phyloP scores from a whole-genome alignment of 2,329 filamentous ascomycete genomes.

The Pseudonectria buxi region DNA sequence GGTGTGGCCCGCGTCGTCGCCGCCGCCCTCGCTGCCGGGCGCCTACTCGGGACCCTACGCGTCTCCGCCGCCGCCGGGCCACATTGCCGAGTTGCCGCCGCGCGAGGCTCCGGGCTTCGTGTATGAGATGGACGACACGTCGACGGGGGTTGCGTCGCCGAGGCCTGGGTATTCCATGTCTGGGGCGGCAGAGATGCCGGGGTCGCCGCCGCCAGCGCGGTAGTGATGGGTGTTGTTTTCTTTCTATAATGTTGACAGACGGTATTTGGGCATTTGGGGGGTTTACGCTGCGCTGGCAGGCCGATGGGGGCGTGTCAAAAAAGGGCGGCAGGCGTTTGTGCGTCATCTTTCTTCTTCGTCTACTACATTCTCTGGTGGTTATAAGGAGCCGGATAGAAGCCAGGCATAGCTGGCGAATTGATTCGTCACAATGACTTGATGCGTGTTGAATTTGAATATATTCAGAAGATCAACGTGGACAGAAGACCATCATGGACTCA shows the following conservation, averaged over 20 bases:
- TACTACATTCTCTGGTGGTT: no score
- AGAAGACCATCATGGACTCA: no score
- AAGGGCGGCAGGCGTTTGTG: no score
- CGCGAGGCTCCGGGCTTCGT: constrained; percentile 3
- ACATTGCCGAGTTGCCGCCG: constrained; percentile 9
- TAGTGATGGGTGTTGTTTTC: constrained; percentile 2
- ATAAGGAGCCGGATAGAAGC: no score
- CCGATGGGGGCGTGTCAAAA: no score
- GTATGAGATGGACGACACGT: constrained; percentile 20
- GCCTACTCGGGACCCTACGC: constrained; percentile 2
- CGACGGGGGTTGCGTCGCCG: not conserved
- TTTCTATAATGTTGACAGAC: constrained; percentile 8
- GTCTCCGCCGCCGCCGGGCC: constrained; percentile 1
- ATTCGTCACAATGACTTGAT: no score
- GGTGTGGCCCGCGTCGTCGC: not conserved
- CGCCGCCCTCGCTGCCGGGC: not conserved
- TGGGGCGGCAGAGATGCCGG: constrained; percentile 12
- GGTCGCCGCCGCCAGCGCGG: constrained; percentile 3
- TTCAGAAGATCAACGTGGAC: no score
- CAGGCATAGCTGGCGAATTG: no score
- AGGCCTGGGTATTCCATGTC: not conserved
- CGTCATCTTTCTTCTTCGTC: no score
- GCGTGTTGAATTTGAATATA: no score
- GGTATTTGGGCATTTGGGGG: no score
- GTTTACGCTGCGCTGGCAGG: no score